phyloP scores from a whole-genome alignment of 179 eudicot species.

The Pouteria campechiana region DNA sequence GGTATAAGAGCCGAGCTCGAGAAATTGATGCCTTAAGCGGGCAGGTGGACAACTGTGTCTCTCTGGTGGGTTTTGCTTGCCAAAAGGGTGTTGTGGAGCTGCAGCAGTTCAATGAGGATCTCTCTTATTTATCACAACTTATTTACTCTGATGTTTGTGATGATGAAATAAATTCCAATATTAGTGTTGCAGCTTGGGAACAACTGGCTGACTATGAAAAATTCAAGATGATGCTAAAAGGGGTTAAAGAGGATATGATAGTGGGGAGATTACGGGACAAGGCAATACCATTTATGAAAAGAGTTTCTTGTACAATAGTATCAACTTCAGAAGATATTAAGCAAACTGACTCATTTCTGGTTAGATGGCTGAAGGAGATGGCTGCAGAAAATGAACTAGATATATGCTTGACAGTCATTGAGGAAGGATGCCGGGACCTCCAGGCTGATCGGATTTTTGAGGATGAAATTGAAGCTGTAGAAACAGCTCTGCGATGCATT shows the following conservation, averaged over 20 bases:
- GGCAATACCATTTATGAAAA: slow-evolving; percentile 78
- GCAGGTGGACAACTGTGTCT: slow-evolving; percentile 70
- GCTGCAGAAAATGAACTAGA: slow-evolving; percentile 60
- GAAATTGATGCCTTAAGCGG: slow-evolving; percentile 87
- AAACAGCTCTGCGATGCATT: slow-evolving; percentile 81
- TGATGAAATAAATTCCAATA: slow-evolving; percentile 36
- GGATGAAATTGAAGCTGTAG: slow-evolving; percentile 57
- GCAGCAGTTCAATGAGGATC: slow-evolving; percentile 67
- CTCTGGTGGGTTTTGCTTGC: slow-evolving; percentile 67
- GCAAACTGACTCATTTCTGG: slow-evolving; percentile 48
- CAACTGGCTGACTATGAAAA: slow-evolving; percentile 74
- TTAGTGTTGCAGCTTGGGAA: slow-evolving; percentile 74
- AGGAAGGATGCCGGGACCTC: slow-evolving; percentile 54
- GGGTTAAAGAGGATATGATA: slow-evolving; percentile 57
- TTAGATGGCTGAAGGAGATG: slow-evolving; percentile 85
- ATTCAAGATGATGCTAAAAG: slow-evolving; percentile 67
- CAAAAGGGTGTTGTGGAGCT: slow-evolving; percentile 60
- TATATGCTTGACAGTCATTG: slow-evolving; percentile 60
- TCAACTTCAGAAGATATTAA: slow-evolving; percentile 20
- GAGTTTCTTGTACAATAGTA: slow-evolving; percentile 15
- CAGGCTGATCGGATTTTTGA: slow-evolving; percentile 33
- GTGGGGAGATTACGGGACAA: slow-evolving; percentile 44
- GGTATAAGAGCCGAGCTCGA: slow-evolving; percentile 89
- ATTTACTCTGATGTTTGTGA: slow-evolving; percentile 56
- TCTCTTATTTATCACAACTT: slow-evolving; percentile 67